phyloP scores from a whole-genome alignment of 805 yeast genomes.

The Lipomyces sp. region DNA sequence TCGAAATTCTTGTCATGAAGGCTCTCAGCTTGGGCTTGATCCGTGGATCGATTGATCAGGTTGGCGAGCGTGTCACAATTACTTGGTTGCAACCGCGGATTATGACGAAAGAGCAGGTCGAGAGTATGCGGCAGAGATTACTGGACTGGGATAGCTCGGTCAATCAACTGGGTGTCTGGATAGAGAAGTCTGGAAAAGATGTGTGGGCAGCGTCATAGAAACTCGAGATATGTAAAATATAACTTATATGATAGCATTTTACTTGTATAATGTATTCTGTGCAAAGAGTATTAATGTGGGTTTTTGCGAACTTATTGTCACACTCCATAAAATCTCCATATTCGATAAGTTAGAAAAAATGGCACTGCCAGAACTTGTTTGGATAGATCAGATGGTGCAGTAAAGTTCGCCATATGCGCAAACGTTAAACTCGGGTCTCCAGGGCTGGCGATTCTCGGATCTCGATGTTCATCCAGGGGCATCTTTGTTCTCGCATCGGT shows the following conservation, averaged over 20 bases:
- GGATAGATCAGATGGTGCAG: neutral
- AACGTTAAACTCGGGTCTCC: neutral
- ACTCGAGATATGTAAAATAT: neutral
- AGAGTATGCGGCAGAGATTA: conserved; percentile 72
- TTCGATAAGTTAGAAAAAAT: neutral
- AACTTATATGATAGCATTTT: conserved; percentile 4
- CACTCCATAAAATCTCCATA: neutral
- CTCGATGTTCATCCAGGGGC: neutral
- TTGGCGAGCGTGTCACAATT: conserved; percentile 73
- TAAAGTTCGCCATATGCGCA: neutral
- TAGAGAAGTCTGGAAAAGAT: conserved; percentile 64
- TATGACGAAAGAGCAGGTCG: conserved; percentile 79
- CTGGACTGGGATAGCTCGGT: conserved; percentile 81
- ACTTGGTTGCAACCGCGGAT: conserved; percentile 97
- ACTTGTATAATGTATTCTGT: conserved; percentile 1
- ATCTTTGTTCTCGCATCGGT: neutral
- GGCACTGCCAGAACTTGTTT: neutral
- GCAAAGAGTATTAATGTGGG: neutral
- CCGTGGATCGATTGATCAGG: conserved; percentile 90
- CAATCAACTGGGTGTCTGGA: conserved; percentile 62
- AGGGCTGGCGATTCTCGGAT: neutral
- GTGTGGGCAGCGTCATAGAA: conserved; percentile 33
- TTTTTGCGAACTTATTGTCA: neutral
- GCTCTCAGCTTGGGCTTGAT: conserved; percentile 83
- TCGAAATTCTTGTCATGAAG: conserved; percentile 89